Evolutionary conservation across 2,329 filamentous ascomycete species (phyloP), one percentile per base, ranked within the genome.

Genomic region (Nothophaeocryptopus gaeumannii): DNA sequence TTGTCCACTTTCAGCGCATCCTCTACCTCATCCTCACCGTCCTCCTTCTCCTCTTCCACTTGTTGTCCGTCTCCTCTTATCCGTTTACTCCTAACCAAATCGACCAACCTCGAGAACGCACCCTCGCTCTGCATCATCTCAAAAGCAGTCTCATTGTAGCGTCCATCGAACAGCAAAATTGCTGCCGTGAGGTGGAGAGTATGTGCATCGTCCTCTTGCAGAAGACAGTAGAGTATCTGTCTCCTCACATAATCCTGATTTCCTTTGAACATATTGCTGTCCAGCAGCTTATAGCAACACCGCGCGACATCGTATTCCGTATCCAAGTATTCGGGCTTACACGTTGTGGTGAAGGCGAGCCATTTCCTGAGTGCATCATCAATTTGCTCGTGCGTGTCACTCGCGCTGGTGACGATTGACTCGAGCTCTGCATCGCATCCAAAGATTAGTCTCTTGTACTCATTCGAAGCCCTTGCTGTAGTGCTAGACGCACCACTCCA

Each of bases 171-270:
- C 15, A 97, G 81, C 31, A 99, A 79, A 62, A 96, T 85, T 54
- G 85, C 89, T 16, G 85, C 81, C 52, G 95, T 88, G 53, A 90
- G 78, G 68, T 95, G 88, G 39, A 99, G 77, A n/a, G 84, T 82
- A 31, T 82, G 81, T 13, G 81, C 72, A 58, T 95, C 88, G 63
- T 96, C 91, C 72, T 97, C 93, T 73, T 84, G 80, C 45, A 96
- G 74, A 45, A 99, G 77, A 68, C 89, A 91, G 71, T 95, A 90
- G 58, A 97, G 83, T 63, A 99, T 89, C 73, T 97, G 93, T 38
- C 83, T 87, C 56, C 92, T 88, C 55, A 97, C 88, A 71, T 99
- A 97, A 50, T 89, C 85, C 59, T 82, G 80, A 68, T 96, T 85
- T 11, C 78, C 71, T 20, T 73, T 71, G 69, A 95, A 99, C 38